Evolutionary conservation across 140 eudicot species (phyloP).

Genomic region (Ambrosia hybrid): DNA sequence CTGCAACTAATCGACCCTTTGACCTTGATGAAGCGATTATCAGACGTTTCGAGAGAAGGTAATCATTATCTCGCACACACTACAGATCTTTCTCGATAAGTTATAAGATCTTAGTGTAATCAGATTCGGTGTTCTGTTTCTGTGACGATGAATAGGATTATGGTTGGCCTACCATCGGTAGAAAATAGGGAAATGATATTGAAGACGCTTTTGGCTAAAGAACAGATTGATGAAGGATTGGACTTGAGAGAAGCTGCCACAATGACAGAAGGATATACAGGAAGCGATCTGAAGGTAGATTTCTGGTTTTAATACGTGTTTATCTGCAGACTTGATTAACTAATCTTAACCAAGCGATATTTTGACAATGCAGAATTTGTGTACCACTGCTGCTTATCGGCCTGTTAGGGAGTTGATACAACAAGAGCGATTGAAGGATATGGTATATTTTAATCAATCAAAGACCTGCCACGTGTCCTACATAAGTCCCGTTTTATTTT

Average conservation of each 20-base stretch:
- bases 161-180: conserved; percentile 83
- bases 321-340: background rate
- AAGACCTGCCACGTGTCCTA: background rate
- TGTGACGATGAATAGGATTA: conserved; percentile 51
- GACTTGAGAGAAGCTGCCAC: conserved; percentile 66
- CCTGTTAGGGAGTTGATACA: conserved; percentile 91
- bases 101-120: background rate
- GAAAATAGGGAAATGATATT: conserved; percentile 80
- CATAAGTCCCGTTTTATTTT: background rate
- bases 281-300: conserved; percentile 88
- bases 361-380: conserved; percentile 60
- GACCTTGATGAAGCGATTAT: conserved; percentile 96
- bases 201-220: conserved; percentile 73
- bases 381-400: conserved; percentile 94
- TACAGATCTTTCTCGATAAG: background rate
- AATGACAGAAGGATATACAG: conserved; percentile 87
- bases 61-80: background rate
- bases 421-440: conserved; percentile 73
- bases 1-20: conserved; percentile 95
- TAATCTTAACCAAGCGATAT: background rate
- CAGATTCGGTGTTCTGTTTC: background rate
- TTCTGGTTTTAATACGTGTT: background rate
- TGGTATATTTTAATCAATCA: conserved; percentile 30
- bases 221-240: conserved; percentile 52
- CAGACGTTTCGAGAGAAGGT: conserved; percentile 94